Percentiles rank a stretch among this genome's conserved stretches.
phyloP scores from a whole-genome alignment of 2,329 filamentous ascomycete genomes.

The Fonsecaea pugnacius region DNA sequence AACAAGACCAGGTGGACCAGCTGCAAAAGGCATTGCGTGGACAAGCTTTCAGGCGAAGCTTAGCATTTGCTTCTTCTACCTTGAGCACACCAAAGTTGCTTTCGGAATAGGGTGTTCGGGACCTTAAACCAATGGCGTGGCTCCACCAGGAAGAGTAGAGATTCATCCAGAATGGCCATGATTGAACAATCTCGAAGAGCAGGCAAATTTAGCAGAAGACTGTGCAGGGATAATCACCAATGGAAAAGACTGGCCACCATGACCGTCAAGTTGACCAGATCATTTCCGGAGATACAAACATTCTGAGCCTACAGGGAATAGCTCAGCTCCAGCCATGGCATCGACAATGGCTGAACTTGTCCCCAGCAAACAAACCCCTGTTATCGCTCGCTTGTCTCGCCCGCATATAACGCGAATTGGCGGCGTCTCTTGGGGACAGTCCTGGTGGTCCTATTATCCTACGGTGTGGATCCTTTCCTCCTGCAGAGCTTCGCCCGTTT shows the following conservation, averaged over 20 bases:
- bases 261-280: not conserved
- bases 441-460: constrained; percentile 5
- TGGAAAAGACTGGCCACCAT: not conserved
- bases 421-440: not conserved
- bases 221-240: not conserved
- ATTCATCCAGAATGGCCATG: not conserved
- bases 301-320: not conserved
- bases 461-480: not conserved
- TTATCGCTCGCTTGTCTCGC: no score
- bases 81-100: constrained; percentile 10
- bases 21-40: not conserved
- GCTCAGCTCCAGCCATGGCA: not conserved
- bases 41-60: constrained; percentile 26
- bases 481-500: not conserved
- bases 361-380: no score
- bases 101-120: not conserved
- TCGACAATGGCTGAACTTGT: not conserved
- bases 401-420: no score
- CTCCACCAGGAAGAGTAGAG: not conserved
- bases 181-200: not conserved
- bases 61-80: constrained; percentile 23
- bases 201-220: not conserved
- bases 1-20: not conserved
- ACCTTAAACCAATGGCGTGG: not conserved
- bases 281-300: not conserved